Base-by-base conservation (phyloP, 2,329 filamentous ascomycete species). In the Cercospora sojina region DNA sequence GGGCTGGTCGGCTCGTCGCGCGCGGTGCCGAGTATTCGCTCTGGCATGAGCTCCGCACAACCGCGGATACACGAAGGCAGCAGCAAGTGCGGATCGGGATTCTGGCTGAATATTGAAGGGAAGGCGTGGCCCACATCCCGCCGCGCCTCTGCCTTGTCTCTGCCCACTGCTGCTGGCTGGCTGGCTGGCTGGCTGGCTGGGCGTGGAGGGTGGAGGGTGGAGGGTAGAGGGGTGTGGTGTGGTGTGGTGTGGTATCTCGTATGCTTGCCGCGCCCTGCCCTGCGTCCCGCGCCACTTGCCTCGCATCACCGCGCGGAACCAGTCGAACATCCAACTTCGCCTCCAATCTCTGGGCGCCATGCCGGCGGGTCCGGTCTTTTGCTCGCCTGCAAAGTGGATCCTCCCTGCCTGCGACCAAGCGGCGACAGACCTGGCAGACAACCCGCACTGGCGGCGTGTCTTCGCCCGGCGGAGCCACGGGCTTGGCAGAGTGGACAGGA, bases 391-490 rank as follows among this genome's bases (percentile, higher is more conserved):
- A 41, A 41, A 41, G 35, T 41, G 35, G 35, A 9, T 41, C 8
- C 13, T n/a, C 35, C 8, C 35, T 41, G n/a, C n/a, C n/a, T 41
- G 35, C 35, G 35, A 41, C 35, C 8, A 23, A 23, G 8, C 18
- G 41, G 41, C 41, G 18, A n/a, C 41, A 13, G 41, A 18, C 41
- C 18, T 23, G 41, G 10, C 9, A 49, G n/a, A n/a, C 35, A 41
- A 41, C n/a, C 35, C 35, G 35, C 35, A 41, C 35, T n/a, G 57
- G 57, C 57, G 57, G 35, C 16, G 47, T 12, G 57, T 27, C 31
- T 20, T 43, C 38, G 57, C 57, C 57, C 57, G 47, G 57, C 57
- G 57, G 57, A 59, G 57, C 57, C 51, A 55, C 51, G 1, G 51
- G 6, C 51, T 56, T 56, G 51, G 51, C 51, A 56, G 51, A 56